phyloP scores from a whole-genome alignment of 495 filamentous ascomycete species.

The Sabuloglossum arenarium region DNA sequence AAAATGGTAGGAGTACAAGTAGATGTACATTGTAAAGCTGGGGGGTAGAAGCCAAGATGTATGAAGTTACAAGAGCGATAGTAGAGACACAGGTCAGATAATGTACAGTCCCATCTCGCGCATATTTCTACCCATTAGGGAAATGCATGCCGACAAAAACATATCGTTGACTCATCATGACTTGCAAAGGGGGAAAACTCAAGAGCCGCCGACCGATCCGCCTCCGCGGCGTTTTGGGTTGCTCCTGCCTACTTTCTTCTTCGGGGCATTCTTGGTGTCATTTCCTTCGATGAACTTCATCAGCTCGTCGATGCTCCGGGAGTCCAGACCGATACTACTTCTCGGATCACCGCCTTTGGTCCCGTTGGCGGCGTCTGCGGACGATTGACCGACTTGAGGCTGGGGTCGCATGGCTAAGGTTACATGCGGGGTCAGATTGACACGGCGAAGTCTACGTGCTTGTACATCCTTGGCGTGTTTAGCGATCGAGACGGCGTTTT shows the following conservation, averaged over 20 bases:
- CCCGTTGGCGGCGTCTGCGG: slow-evolving; percentile 4
- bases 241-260: slow-evolving; percentile 41
- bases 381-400: slow-evolving; percentile 22
- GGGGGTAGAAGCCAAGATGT: neutral
- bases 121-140: neutral
- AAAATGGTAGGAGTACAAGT: neutral
- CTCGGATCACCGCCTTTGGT: slow-evolving; percentile 9
- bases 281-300: slow-evolving; percentile 70
- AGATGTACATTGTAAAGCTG: neutral
- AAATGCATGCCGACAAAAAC: too few relatives aligned
- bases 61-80: neutral
- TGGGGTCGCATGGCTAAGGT: slow-evolving; percentile 29
- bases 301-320: slow-evolving; percentile 65
- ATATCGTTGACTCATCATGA: neutral
- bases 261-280: slow-evolving; percentile 36
- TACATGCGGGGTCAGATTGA: slow-evolving; percentile 34
- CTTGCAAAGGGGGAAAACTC: neutral
- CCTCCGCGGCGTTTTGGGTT: neutral
- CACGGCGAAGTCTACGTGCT: slow-evolving; percentile 41
- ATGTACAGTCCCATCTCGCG: neutral
- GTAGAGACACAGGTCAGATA: neutral
- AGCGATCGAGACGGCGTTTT: slow-evolving; percentile 80
- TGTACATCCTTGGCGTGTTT: slow-evolving; percentile 79
- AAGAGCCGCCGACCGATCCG: neutral
- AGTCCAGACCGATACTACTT: slow-evolving; percentile 26